Percentiles rank a stretch among this genome's conserved stretches.
Evolutionary conservation across 805 yeast genomes (phyloP).

Genomic region (Candida loeiensis): DNA sequence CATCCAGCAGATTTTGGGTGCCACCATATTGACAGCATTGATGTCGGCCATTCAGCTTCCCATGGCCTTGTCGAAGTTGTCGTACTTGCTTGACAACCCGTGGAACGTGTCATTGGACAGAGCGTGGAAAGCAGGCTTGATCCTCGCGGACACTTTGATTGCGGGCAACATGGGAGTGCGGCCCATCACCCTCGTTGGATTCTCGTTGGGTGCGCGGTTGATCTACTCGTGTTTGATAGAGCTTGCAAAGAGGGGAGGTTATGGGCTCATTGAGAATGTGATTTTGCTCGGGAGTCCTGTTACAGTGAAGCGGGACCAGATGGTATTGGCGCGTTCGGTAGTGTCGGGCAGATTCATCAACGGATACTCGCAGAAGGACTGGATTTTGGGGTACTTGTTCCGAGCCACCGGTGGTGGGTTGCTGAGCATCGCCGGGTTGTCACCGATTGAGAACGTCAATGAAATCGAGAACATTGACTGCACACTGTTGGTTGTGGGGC

Average conservation of each 20-base stretch:
- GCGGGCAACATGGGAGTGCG: conserved; percentile 86
- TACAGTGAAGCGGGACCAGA: conserved; percentile 72
- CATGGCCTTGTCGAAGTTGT: conserved; percentile 82
- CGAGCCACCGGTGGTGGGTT: conserved; percentile 95
- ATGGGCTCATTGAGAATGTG: conserved; percentile 86
- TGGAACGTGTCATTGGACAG: conserved; percentile 97
- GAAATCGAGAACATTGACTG: conserved; percentile 85
- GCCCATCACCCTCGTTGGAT: conserved; percentile 90
- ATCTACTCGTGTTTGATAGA: conserved; percentile 87
- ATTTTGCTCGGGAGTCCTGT: conserved; percentile 85
- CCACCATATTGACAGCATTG: conserved; percentile 80
- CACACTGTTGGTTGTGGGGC: conserved; percentile 85
- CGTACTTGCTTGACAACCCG: conserved; percentile 90
- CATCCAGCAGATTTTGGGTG: conserved; percentile 91
- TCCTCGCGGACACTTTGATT: conserved; percentile 86
- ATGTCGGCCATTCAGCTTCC: conserved; percentile 94
- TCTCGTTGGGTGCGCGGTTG: conserved; percentile 88
- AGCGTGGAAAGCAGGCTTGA: conserved; percentile 94
- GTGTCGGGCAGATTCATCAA: conserved; percentile 88
- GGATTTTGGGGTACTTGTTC: conserved; percentile 93
- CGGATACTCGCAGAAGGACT: conserved; percentile 88
- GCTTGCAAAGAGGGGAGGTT: conserved; percentile 79
- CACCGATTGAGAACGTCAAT: conserved; percentile 59
- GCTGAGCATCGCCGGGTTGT: conserved; percentile 84
- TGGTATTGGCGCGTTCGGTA: conserved; percentile 74